phyloP scores from a whole-genome alignment of 1,139 yeast genomes.

The Blastobotrys capitulatus region DNA sequence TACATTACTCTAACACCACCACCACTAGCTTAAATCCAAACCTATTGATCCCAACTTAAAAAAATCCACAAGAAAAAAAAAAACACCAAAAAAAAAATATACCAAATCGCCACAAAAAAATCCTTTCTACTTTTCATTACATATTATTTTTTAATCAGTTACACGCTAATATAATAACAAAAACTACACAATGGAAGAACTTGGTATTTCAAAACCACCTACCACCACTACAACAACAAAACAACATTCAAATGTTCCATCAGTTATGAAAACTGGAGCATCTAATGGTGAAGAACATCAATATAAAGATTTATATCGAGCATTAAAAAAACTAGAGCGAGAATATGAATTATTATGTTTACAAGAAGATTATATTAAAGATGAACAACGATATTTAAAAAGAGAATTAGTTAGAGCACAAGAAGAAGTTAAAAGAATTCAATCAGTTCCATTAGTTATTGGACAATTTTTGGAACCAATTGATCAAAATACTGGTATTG shows the following conservation, averaged over 20 bases:
- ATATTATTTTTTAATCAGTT: no score
- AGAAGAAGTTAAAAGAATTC: slow-evolving; percentile 96
- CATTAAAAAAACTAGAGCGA: slow-evolving; percentile 79
- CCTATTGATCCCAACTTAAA: no score
- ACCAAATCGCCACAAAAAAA: no score
- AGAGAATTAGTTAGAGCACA: slow-evolving; percentile 94
- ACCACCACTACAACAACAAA: slow-evolving; percentile 18
- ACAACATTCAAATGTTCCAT: slow-evolving; percentile 15
- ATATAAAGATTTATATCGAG: slow-evolving; percentile 63
- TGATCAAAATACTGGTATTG: slow-evolving; percentile 94
- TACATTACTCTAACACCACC: no score
- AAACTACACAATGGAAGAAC: slow-evolving; percentile 6
- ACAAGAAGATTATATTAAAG: slow-evolving; percentile 96
- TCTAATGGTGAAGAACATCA: slow-evolving; percentile 1
- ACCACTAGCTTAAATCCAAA: no score
- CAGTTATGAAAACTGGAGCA: slow-evolving; percentile 1
- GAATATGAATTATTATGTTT: slow-evolving; percentile 76
- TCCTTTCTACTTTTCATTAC: no score
- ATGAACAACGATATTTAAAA: slow-evolving; percentile 93
- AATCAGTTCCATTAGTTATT: slow-evolving; percentile 94
- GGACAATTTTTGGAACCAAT: slow-evolving; percentile 98
- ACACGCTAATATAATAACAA: background rate
- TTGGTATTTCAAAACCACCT: slow-evolving; percentile 15
- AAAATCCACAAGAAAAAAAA: no score
- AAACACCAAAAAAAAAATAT: no score